Evolutionary conservation across 352 stramenopile species (phyloP).

Genomic region (Phytophthora nicotianae): DNA sequence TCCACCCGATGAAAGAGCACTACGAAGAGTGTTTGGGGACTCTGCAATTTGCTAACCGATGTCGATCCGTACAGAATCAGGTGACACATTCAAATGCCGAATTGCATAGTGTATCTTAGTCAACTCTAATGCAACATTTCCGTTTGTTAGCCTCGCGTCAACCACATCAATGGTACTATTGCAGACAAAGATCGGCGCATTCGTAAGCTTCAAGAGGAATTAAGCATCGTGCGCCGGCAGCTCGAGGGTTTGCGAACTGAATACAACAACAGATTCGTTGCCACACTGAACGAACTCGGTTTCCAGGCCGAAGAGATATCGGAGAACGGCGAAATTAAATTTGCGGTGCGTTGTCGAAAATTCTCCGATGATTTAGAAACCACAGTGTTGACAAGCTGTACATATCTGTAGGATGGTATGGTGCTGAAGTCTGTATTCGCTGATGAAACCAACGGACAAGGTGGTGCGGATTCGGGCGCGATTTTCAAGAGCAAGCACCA

Average conservation of each 20-base stretch:
- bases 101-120: not conserved
- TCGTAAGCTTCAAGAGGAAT: slow-evolving; percentile 80
- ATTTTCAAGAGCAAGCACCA: slow-evolving; percentile 15
- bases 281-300: slow-evolving; percentile 73
- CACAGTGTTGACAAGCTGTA: not conserved
- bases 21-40: slow-evolving; percentile 92
- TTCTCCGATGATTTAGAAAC: not conserved
- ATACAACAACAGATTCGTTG: slow-evolving; percentile 80
- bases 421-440: slow-evolving; percentile 70
- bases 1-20: slow-evolving; percentile 89
- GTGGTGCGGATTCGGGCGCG: slow-evolving; percentile 1
- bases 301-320: slow-evolving; percentile 84
- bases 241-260: slow-evolving; percentile 70
- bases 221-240: slow-evolving; percentile 61
- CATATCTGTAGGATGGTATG: slow-evolving; percentile 56
- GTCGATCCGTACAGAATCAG: slow-evolving; percentile 91
- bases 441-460: slow-evolving; percentile 24
- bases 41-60: slow-evolving; percentile 92
- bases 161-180: slow-evolving; percentile 87
- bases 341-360: slow-evolving; percentile 47
- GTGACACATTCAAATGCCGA: slow-evolving; percentile 20
- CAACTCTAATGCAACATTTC: slow-evolving; percentile 3
- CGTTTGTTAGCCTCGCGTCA: slow-evolving; percentile 60
- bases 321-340: slow-evolving; percentile 81
- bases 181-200: slow-evolving; percentile 87